Percentiles rank a stretch among this genome's conserved stretches.
Evolutionary conservation across 768 basidiomycete species (phyloP).

Genomic region (Kwoniella shandongensis): DNA sequence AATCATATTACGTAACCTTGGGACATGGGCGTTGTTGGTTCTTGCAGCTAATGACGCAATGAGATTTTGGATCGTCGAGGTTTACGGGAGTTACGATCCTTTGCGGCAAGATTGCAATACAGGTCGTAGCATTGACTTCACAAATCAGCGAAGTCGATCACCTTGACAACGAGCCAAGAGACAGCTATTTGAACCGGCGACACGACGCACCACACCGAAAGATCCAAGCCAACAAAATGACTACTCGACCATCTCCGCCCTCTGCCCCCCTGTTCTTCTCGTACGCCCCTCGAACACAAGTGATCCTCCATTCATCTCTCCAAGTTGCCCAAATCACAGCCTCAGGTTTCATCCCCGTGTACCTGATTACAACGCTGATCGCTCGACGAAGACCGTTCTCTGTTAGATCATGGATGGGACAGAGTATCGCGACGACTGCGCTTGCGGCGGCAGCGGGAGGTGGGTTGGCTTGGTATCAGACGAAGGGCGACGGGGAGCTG

Average conservation of each 20-base stretch:
- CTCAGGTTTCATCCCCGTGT: constrained; percentile 43
- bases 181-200: no score
- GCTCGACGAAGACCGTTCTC: constrained; percentile 34
- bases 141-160: no score
- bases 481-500: constrained; percentile 30
- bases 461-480: constrained; percentile 15
- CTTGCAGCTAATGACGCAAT: no score
- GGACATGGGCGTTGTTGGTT: no score
- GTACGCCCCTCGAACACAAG: constrained; percentile 32
- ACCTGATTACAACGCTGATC: constrained; percentile 35
- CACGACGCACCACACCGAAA: no score
- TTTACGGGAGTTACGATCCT: no score
- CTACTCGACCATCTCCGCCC: constrained; percentile 18
- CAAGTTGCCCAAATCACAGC: constrained; percentile 44
- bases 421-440: constrained; percentile 27
- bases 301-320: constrained; percentile 44
- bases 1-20: no score
- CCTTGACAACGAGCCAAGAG: no score
- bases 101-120: no score
- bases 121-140: no score
- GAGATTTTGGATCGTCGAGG: no score
- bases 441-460: constrained; percentile 34
- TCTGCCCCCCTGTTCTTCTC: constrained; percentile 24
- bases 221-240: neutral
- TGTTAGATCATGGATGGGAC: constrained; percentile 33